A percentile compares a stretch with the other conserved stretches of the same genome.
phyloP scores from a whole-genome alignment of 441 rosid genomes.

The Rhodomyrtus psidioides region DNA sequence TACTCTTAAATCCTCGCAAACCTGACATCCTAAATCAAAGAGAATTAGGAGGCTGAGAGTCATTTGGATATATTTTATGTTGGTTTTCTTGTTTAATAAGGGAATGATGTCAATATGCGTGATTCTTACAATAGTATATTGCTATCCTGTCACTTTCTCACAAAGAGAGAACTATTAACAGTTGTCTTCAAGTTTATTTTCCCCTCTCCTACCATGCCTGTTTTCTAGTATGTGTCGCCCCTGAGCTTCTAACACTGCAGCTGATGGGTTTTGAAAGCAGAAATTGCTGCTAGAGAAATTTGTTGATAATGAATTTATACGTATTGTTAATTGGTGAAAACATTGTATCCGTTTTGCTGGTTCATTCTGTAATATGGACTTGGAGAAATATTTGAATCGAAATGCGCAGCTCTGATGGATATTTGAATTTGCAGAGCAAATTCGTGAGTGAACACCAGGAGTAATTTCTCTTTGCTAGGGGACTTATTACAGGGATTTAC shows the following conservation, averaged over 20 bases:
- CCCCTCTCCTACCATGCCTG: neutral
- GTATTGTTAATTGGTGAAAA: neutral
- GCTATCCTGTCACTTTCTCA: neutral
- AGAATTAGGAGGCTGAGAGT: neutral
- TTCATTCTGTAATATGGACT: neutral
- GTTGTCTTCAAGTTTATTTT: neutral
- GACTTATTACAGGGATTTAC: constrained; percentile 25
- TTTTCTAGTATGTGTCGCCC: no score
- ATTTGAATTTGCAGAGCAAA: constrained; percentile 35
- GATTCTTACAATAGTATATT: neutral
- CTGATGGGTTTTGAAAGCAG: neutral
- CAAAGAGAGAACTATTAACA: neutral
- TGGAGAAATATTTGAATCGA: neutral
- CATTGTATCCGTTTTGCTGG: neutral
- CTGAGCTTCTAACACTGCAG: no score
- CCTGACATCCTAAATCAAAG: neutral
- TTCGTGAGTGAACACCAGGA: constrained; percentile 40
- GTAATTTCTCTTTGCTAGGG: constrained; percentile 39
- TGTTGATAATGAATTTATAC: neutral
- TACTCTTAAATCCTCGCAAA: neutral
- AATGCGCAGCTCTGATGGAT: constrained; percentile 1
- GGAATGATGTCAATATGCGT: neutral
- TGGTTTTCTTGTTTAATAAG: neutral
- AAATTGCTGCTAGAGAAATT: neutral
- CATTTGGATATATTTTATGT: neutral